phyloP scores from a whole-genome alignment of 2,329 filamentous ascomycete genomes.

The Eutypella sp. region DNA sequence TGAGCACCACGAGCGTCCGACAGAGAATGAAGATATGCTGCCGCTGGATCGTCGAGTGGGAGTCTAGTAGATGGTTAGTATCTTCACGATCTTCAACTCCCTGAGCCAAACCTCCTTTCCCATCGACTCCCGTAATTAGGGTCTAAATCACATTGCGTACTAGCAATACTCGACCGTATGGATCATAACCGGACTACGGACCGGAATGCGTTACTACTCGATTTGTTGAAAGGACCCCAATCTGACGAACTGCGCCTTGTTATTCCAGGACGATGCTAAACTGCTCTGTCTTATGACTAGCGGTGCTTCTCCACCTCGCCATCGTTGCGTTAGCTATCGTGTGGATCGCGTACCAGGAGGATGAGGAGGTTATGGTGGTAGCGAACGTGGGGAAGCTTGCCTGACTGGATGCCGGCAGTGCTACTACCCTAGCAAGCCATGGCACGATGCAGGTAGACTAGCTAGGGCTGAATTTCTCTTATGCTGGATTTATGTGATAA shows the following conservation, averaged over 20 bases:
- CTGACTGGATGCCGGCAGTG: too few species aligned
- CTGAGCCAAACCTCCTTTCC: not conserved
- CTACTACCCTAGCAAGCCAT: too few species aligned
- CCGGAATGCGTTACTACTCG: too few species aligned
- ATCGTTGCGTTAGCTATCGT: not conserved
- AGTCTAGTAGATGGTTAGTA: slow-evolving; percentile 65
- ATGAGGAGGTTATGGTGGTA: not conserved
- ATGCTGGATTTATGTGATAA: too few species aligned
- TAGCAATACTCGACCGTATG: too few species aligned
- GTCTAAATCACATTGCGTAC: too few species aligned
- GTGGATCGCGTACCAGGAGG: not conserved
- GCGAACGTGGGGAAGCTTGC: too few species aligned
- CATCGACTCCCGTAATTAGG: not conserved
- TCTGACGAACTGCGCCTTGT: slow-evolving; percentile 15
- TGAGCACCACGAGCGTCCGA: slow-evolving; percentile 70
- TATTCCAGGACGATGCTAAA: slow-evolving; percentile 19
- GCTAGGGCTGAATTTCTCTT: too few species aligned
- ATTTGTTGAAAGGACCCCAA: too few species aligned
- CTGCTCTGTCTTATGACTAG: slow-evolving; percentile 20
- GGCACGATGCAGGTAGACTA: too few species aligned
- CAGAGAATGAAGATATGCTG: slow-evolving; percentile 80
- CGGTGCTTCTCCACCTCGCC: slow-evolving; percentile 1
- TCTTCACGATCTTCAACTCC: slow-evolving; percentile 1
- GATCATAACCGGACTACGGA: too few species aligned
- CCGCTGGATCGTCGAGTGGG: slow-evolving; percentile 70